These are phyloP conservation scores for Albugo laibachii DNA, from an alignment of 352 stramenopile genomes.

Conservation along the genomic window DNA sequence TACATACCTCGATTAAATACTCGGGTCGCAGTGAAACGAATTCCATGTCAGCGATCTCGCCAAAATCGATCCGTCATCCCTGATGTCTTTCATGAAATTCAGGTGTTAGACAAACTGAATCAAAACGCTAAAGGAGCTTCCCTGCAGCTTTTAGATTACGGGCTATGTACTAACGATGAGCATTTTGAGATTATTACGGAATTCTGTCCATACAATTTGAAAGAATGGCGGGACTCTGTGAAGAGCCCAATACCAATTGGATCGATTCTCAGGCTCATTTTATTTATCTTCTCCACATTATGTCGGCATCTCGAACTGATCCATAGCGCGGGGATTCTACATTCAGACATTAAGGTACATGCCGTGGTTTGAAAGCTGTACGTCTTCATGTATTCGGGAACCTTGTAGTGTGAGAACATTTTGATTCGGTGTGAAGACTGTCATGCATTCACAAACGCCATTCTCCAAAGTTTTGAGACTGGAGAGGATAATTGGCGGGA, in stretches of 20 bases:
- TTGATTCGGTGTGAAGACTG: constrained; percentile 17
- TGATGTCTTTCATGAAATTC: constrained; percentile 30
- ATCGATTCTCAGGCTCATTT: constrained; percentile 17
- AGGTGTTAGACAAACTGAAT: constrained; percentile 19
- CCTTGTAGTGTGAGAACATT: constrained; percentile 33
- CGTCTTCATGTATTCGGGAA: background rate
- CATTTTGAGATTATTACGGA: constrained; percentile 39
- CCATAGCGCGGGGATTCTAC: constrained; percentile 24
- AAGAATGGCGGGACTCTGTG: constrained; percentile 19
- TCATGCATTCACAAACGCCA: constrained; percentile 12
- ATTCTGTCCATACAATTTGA: constrained; percentile 29
- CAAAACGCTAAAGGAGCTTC: constrained; percentile 18
- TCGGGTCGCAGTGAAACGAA: constrained; percentile 9
- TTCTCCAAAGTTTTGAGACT: constrained; percentile 13
- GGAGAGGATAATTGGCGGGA: constrained; percentile 3
- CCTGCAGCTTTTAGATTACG: constrained; percentile 38
- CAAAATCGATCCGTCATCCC: constrained; percentile 20
- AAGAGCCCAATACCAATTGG: constrained; percentile 13
- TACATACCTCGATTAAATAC: constrained; percentile 4
- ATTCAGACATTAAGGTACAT: constrained; percentile 23
- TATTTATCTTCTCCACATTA: constrained; percentile 20
- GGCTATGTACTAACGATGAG: constrained; percentile 16
- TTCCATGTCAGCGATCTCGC: constrained; percentile 26
- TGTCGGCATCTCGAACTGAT: constrained; percentile 13
- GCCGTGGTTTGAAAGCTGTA: background rate